Evolutionary conservation across 2,329 filamentous ascomycete species (phyloP).

Genomic region (Calonectria hawksworthii): DNA sequence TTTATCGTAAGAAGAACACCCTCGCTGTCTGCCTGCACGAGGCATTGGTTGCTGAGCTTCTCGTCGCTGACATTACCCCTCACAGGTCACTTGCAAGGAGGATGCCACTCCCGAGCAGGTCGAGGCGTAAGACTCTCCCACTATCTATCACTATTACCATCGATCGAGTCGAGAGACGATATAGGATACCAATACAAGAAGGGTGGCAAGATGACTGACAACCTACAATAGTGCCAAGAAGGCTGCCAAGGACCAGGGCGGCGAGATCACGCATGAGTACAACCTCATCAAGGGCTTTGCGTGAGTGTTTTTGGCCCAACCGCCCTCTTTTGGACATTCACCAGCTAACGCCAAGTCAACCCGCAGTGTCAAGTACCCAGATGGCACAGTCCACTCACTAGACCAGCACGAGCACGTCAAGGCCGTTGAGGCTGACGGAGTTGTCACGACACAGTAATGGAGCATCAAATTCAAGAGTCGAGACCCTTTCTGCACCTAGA

Average conservation of each 20-base stretch:
- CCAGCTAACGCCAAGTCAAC: background rate
- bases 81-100: slow-evolving; percentile 84
- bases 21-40: background rate
- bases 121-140: slow-evolving; percentile 66
- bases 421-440: slow-evolving; percentile 79
- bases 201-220: slow-evolving; percentile 13
- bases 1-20: slow-evolving; percentile 65
- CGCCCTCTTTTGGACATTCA: background rate
- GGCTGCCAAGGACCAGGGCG: slow-evolving; percentile 80
- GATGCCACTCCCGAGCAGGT: slow-evolving; percentile 77
- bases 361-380: slow-evolving; percentile 78
- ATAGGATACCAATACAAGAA: background rate
- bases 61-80: slow-evolving; percentile 32
- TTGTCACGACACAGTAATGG: slow-evolving; percentile 77
- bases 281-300: slow-evolving; percentile 92
- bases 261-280: slow-evolving; percentile 87
- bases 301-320: slow-evolving; percentile 69
- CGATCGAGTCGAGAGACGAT: background rate
- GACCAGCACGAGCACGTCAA: slow-evolving; percentile 79
- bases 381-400: slow-evolving; percentile 76
- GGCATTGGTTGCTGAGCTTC: background rate
- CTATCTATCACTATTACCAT: background rate
- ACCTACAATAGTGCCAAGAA: slow-evolving; percentile 78
- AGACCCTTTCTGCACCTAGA: background rate
- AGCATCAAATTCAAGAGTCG: background rate